Base-by-base conservation (phyloP, 1,139 yeast genomes). In the Suhomyces bokatorum region DNA sequence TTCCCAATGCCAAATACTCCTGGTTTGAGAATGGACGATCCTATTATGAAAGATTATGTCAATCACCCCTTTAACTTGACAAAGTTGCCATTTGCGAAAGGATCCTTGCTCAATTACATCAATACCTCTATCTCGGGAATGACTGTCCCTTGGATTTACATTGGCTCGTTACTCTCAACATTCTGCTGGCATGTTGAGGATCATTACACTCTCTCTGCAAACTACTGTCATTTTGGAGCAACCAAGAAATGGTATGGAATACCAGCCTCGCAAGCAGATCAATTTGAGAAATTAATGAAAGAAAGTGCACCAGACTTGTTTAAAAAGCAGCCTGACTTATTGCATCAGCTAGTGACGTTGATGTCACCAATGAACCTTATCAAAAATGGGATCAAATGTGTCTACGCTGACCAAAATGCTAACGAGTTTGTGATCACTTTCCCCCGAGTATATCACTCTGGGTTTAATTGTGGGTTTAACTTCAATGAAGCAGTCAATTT, bases 151-250 rank as follows among this genome's bases (percentile, higher is more conserved):
- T 86, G 95, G 95, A 72, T 85, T 9, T 86, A 86, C 54, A 75
- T 85, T 24, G 95, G 95, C 0, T 83, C 88, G 2, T 69, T 85
- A 32, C 75, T 85, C 50, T 81, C 87, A 3, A 86, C 95, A 0
- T 86, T 86, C 57, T 86, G 95, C 60, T 86, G 95, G 95, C 95
- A 86, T 60, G 85, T 85, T 41, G 95, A 86, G 56, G 95, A 86
- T 60, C 93, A 86, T 59, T 85, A 84, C 58, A 85, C 93, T 0
- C 63, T 85, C 44, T 82, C 88, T 43, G 90, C 91, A 6, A 86
- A 86, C 56, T 86, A 85, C 59, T 86, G 89, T 55, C 91, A 85
- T 60, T 70, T 75, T 50, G 95, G 95, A 0, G 80, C 83, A 16
- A 80, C 87, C 2, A 86, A 86, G 58, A 80, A 83, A 55, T 86